Conservation (phyloP, 345 rosid genomes). For the Rhodamnia rubescens region DNA sequence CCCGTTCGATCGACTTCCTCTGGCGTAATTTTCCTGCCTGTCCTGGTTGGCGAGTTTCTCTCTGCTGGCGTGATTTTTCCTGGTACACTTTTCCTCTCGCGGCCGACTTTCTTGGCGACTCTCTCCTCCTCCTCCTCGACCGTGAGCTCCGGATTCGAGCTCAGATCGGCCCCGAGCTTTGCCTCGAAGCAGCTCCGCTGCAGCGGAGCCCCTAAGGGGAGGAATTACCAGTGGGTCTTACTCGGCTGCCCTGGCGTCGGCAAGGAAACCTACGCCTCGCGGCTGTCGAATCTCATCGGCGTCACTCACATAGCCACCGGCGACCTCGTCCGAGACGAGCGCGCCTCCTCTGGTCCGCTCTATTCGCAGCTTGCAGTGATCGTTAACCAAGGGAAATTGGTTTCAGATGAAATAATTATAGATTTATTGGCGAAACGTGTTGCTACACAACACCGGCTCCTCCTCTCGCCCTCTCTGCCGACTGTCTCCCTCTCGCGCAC, state of each 20-base stretch:
- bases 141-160: slow-evolving; percentile 28
- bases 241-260: slow-evolving; percentile 99
- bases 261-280: slow-evolving; percentile 94
- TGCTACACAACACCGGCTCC: not conserved
- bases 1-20: too few species aligned
- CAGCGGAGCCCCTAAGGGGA: slow-evolving; percentile 16
- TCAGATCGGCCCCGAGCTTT: slow-evolving; percentile 12
- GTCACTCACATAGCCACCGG: slow-evolving; percentile 98
- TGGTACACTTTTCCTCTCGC: too few species aligned
- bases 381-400: slow-evolving; percentile 75
- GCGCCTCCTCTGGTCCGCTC: slow-evolving; percentile 61
- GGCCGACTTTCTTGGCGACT: too few species aligned
- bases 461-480: too few species aligned
- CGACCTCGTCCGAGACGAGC: slow-evolving; percentile 95
- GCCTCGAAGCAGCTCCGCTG: slow-evolving; percentile 3
- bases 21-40: too few species aligned
- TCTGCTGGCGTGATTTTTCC: too few species aligned
- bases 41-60: too few species aligned
- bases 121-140: not conserved
- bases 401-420: slow-evolving; percentile 84
- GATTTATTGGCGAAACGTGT: slow-evolving; percentile 71
- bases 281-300: slow-evolving; percentile 65
- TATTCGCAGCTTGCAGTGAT: slow-evolving; percentile 75
- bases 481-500: too few species aligned
- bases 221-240: slow-evolving; percentile 82